These are phyloP conservation scores for Cochlearia excelsa DNA, from an alignment of 345 rosid genomes.

Conservation along the genomic window DNA sequence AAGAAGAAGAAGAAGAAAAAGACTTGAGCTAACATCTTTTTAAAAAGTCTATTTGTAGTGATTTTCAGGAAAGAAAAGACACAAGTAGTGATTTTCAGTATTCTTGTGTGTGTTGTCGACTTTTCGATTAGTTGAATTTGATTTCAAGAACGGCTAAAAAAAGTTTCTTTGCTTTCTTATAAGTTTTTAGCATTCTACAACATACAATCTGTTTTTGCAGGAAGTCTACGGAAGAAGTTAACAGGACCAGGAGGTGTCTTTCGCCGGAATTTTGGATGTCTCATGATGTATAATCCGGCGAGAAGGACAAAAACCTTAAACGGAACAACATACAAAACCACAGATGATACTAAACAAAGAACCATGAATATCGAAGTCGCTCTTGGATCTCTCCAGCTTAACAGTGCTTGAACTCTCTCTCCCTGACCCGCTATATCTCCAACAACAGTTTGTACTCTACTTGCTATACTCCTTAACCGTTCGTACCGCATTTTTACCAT, in stretches of 20 bases:
- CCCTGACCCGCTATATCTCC: conserved; percentile 96
- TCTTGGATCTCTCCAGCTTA: conserved; percentile 95
- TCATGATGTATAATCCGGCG: conserved; percentile 60
- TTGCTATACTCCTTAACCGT: conserved; percentile 72
- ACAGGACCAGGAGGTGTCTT: conserved; percentile 63
- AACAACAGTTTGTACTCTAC: conserved; percentile 77
- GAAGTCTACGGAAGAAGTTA: conserved; percentile 82
- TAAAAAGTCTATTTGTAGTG: conserved; percentile 10
- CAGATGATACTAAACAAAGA: conserved; percentile 62
- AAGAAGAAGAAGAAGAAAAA: conserved; percentile 21
- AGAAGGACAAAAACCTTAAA: conserved; percentile 66
- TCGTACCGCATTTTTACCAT: conserved; percentile 70
- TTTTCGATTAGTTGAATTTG: conserved; percentile 17
- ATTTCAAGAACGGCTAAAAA: not conserved
- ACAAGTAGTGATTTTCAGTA: conserved; percentile 19
- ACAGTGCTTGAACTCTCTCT: conserved; percentile 68
- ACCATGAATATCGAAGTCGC: conserved; percentile 70
- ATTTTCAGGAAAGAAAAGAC: conserved; percentile 23
- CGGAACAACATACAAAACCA: conserved; percentile 68
- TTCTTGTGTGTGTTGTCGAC: conserved; percentile 5
- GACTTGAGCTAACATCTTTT: conserved; percentile 20
- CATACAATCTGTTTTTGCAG: conserved; percentile 83
- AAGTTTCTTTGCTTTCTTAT: not conserved
- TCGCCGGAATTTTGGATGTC: conserved; percentile 82
- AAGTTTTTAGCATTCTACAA: conserved; percentile 37